These are phyloP conservation scores for Leccinum boreale DNA, from an alignment of 768 basidiomycete genomes.

Conservation along the genomic window DNA sequence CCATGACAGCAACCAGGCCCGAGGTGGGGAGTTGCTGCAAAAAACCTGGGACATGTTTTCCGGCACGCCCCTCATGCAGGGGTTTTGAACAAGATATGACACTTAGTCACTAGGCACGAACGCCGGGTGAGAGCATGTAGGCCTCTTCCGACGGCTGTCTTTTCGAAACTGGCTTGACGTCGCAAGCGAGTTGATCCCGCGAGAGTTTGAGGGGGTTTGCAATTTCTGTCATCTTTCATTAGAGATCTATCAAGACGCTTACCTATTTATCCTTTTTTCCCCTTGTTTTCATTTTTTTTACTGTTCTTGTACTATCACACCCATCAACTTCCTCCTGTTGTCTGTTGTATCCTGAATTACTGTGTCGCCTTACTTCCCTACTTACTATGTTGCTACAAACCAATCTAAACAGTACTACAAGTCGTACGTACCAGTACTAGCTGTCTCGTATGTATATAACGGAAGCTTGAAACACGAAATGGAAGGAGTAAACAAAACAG, in stretches of 20 bases:
- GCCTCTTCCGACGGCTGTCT: not conserved
- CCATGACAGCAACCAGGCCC: conserved; percentile 13
- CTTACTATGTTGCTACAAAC: not conserved
- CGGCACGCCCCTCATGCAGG: conserved; percentile 6
- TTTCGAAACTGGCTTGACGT: not conserved
- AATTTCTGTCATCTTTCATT: not conserved
- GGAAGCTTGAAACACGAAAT: not conserved
- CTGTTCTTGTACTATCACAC: not conserved
- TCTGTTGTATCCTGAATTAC: not conserved
- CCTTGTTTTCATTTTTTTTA: not conserved
- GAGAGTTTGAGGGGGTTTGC: not conserved
- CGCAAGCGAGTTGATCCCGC: not conserved
- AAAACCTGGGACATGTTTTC: conserved; percentile 19
- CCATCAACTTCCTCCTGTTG: not conserved
- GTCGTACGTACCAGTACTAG: not conserved
- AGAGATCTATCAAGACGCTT: not conserved
- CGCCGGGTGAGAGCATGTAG: not conserved
- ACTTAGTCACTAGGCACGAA: not conserved
- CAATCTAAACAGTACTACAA: not conserved
- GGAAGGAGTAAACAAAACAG: not conserved
- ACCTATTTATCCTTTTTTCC: not conserved
- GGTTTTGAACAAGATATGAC: not conserved
- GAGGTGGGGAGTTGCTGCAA: conserved; percentile 21
- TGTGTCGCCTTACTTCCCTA: not conserved
- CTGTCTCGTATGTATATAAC: not conserved